These are phyloP conservation scores for Beverwykella pulmonaria DNA, from an alignment of 495 filamentous ascomycete species.

Conservation along the genomic window DNA sequence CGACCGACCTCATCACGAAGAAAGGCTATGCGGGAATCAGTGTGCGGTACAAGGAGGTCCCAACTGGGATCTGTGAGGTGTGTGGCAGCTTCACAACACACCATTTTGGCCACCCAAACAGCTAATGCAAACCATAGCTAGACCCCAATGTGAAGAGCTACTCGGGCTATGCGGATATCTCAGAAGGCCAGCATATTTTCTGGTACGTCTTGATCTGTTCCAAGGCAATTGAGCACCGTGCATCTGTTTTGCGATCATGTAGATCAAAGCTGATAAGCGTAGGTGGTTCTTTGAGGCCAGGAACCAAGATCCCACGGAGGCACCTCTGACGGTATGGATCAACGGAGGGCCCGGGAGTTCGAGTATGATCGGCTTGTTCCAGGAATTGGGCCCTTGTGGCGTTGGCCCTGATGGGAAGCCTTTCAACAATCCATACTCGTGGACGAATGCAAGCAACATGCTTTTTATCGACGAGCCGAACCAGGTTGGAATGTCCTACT, in stretches of 20 bases:
- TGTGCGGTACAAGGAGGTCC: constrained; percentile 63
- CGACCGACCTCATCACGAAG: constrained; percentile 55
- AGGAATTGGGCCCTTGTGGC: constrained; percentile 49
- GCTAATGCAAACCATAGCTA: constrained; percentile 32
- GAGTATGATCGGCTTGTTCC: constrained; percentile 49
- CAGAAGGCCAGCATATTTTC: constrained; percentile 64
- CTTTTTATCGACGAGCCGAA: constrained; percentile 51
- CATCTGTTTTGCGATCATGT: too few species aligned
- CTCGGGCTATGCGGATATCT: constrained; percentile 67
- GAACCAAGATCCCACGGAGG: constrained; percentile 47
- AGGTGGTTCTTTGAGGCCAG: constrained; percentile 53
- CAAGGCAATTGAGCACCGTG: too few species aligned
- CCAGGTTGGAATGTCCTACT: constrained; percentile 51
- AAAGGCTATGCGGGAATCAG: constrained; percentile 55
- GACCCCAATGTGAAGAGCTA: constrained; percentile 67
- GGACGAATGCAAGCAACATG: constrained; percentile 49
- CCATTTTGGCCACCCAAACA: neutral
- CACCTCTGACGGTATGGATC: constrained; percentile 60
- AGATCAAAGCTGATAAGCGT: neutral
- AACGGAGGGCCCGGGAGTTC: constrained; percentile 63
- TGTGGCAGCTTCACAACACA: neutral
- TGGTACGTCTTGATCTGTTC: constrained; percentile 39
- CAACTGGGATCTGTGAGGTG: constrained; percentile 64
- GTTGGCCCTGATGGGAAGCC: constrained; percentile 48
- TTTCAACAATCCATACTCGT: constrained; percentile 62